These are phyloP conservation scores for Cordyceps javanica DNA, from an alignment of 2,329 filamentous ascomycete genomes.

Conservation along the genomic window DNA sequence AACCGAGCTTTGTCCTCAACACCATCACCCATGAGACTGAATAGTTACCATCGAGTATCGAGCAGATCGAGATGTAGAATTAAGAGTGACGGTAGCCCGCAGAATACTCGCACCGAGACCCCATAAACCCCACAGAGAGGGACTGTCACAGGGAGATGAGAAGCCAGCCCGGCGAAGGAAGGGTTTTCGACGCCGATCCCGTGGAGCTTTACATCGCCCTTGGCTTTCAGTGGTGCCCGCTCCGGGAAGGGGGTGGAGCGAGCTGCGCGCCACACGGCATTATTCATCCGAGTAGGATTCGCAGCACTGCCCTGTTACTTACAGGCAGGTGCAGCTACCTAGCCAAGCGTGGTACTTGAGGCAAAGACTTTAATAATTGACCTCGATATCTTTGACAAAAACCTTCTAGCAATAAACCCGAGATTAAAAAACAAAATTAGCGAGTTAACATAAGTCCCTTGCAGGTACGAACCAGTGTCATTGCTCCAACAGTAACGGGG, in stretches of 20 bases:
- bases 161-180: neutral
- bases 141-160: neutral
- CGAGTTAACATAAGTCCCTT: neutral
- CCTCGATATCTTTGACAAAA: too few relatives aligned
- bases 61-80: neutral
- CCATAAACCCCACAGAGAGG: neutral
- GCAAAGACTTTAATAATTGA: too few relatives aligned
- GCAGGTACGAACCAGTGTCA: too few relatives aligned
- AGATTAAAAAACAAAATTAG: too few relatives aligned
- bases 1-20: neutral
- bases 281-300: constrained; percentile 2
- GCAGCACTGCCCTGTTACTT: neutral
- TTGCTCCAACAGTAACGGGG: too few relatives aligned
- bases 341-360: neutral
- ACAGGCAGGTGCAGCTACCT: too few relatives aligned
- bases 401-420: too few relatives aligned
- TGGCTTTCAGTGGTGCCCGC: constrained; percentile 10
- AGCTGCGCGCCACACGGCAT: constrained; percentile 9
- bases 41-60: neutral
- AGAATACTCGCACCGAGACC: neutral
- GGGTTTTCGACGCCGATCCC: neutral
- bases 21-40: neutral
- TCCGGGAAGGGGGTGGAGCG: neutral
- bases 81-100: neutral
- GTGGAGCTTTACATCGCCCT: neutral